Evolutionary conservation across 148 eudicot species (phyloP).

Genomic region (Salicornia ramosissima): DNA sequence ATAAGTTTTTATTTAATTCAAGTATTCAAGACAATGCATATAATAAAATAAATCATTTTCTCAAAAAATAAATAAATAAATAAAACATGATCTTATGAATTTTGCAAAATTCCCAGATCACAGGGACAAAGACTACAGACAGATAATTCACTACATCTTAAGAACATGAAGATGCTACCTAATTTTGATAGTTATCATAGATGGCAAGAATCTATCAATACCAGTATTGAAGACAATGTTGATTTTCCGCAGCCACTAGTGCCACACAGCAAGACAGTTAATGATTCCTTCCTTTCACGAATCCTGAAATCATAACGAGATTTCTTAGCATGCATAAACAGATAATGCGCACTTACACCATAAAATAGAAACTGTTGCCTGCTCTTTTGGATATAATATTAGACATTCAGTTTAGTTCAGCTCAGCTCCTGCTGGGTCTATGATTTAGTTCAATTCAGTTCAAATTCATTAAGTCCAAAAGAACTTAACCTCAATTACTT

Average conservation of each 20-base stretch:
- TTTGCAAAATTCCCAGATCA: neutral
- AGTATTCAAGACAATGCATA: neutral
- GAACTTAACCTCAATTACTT: neutral
- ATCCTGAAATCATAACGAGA: constrained; percentile 45
- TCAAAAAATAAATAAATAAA: neutral
- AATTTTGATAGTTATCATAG: constrained; percentile 7
- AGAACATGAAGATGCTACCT: constrained; percentile 3
- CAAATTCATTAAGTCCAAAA: too few species aligned
- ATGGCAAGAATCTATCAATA: constrained; percentile 22
- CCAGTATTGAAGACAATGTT: constrained; percentile 81
- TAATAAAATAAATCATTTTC: neutral
- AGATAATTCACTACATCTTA: neutral
- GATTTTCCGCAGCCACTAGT: constrained; percentile 96
- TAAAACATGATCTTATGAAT: neutral
- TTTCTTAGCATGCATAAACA: neutral
- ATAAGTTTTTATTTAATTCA: neutral
- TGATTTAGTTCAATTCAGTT: too few species aligned
- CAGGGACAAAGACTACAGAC: neutral
- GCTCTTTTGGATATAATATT: too few species aligned
- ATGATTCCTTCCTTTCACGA: constrained; percentile 78
- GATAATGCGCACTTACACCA: too few species aligned
- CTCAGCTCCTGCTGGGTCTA: too few species aligned
- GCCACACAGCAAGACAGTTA: constrained; percentile 78
- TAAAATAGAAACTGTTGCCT: too few species aligned
- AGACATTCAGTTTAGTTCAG: too few species aligned